phyloP scores from a whole-genome alignment of 768 basidiomycete genomes.

The Trametes coccinea region DNA sequence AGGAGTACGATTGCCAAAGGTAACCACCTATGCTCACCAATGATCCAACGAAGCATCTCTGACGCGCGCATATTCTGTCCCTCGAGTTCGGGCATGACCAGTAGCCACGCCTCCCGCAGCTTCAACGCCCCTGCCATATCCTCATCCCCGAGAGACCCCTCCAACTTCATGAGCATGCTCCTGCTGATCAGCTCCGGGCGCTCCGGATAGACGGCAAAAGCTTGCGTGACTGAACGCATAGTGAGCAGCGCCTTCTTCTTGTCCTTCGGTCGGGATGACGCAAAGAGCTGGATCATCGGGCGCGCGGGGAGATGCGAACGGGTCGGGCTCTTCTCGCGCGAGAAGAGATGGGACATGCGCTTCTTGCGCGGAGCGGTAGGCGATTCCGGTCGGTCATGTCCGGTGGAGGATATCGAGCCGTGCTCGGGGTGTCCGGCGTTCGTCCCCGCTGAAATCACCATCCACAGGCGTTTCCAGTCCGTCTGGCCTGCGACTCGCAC shows the following conservation, averaged over 20 bases:
- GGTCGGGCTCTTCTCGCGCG: slow-evolving; percentile 43
- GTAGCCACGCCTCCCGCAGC: slow-evolving; percentile 77
- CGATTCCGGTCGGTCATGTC: slow-evolving; percentile 22
- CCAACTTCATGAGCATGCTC: slow-evolving; percentile 90
- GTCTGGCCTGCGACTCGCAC: slow-evolving; percentile 95
- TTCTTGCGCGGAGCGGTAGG: slow-evolving; percentile 35
- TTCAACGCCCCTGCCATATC: slow-evolving; percentile 66
- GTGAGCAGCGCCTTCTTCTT: slow-evolving; percentile 72
- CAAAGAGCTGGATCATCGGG: slow-evolving; percentile 58
- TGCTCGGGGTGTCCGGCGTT: slow-evolving; percentile 26
- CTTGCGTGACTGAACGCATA: slow-evolving; percentile 71
- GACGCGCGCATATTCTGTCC: slow-evolving; percentile 58
- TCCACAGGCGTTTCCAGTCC: slow-evolving; percentile 93
- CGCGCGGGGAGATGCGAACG: slow-evolving; percentile 29
- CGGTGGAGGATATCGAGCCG: slow-evolving; percentile 27
- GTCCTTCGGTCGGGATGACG: slow-evolving; percentile 69
- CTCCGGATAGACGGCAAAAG: slow-evolving; percentile 95
- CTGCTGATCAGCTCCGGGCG: slow-evolving; percentile 87
- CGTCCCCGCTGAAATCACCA: slow-evolving; percentile 60
- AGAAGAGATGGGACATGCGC: slow-evolving; percentile 72
- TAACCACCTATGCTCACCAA: slow-evolving; percentile 52
- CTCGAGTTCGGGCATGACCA: slow-evolving; percentile 89
- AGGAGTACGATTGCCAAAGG: not conserved
- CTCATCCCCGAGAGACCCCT: slow-evolving; percentile 81
- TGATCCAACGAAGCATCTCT: slow-evolving; percentile 91